Evolutionary conservation across 148 eudicot genomes (phyloP).

Genomic region (Persicaria maculosa): DNA sequence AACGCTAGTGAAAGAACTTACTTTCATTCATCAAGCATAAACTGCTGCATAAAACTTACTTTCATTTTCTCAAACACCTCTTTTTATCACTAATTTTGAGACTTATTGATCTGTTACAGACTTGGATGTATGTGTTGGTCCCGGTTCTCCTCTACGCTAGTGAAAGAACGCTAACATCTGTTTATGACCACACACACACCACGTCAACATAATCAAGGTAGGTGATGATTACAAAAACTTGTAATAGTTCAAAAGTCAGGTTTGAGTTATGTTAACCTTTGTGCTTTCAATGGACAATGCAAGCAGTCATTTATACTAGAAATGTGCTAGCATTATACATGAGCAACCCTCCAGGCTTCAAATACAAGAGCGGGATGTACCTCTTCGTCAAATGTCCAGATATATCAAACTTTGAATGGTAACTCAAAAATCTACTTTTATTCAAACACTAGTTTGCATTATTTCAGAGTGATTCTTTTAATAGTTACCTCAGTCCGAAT

Average conservation of each 20-base stretch:
- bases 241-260: no score
- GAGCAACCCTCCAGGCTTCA: constrained; percentile 77
- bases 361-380: no score
- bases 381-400: no score
- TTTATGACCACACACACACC: constrained; percentile 50
- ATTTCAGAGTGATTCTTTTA: no score
- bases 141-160: constrained; percentile 58
- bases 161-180: constrained; percentile 61
- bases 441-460: no score
- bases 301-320: constrained; percentile 79
- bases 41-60: neutral
- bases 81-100: no score
- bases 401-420: no score
- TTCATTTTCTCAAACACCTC: no score
- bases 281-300: constrained; percentile 13
- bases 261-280: neutral
- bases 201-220: constrained; percentile 43
- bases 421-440: no score
- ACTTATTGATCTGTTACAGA: constrained; percentile 34
- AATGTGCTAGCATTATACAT: constrained; percentile 85
- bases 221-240: constrained; percentile 25
- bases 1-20: no score
- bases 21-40: neutral
- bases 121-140: constrained; percentile 80
- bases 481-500: no score